Percentiles rank a stretch among this genome's conserved stretches.
These are phyloP conservation scores for Leccinum insolens DNA, from an alignment of 1,284 basidiomycete species.

Conservation along the genomic window DNA sequence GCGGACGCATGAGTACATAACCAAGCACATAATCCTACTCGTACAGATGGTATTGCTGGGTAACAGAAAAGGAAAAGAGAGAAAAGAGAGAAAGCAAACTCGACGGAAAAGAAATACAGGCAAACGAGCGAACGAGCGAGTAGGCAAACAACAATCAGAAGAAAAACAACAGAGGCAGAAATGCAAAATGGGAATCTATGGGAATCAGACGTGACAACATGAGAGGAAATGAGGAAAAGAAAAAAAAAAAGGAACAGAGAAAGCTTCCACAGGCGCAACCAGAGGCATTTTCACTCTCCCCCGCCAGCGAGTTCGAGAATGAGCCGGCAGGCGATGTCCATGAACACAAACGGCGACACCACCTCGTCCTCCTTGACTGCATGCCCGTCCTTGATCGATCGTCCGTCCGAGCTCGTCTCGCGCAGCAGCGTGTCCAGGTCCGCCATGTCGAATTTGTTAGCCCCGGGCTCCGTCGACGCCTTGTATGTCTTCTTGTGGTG, in stretches of 20 bases:
- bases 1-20: not conserved
- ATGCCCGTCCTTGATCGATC: constrained; percentile 34
- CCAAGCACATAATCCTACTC: constrained; percentile 26
- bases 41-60: constrained; percentile 30
- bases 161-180: constrained; percentile 6
- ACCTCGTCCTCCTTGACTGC: constrained; percentile 62
- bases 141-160: constrained; percentile 13
- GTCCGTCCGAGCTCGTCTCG: constrained; percentile 50
- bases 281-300: constrained; percentile 33
- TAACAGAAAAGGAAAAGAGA: constrained; percentile 2
- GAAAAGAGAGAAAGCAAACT: constrained; percentile 4
- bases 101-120: constrained; percentile 3
- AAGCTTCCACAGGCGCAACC: not conserved
- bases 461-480: constrained; percentile 61
- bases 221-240: not conserved
- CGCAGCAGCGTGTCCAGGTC: constrained; percentile 51
- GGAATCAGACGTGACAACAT: constrained; percentile 21
- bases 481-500: constrained; percentile 93
- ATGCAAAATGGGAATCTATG: constrained; percentile 22
- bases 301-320: constrained; percentile 82
- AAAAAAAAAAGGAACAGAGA: not conserved
- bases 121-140: constrained; percentile 9
- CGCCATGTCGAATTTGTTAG: constrained; percentile 69
- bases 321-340: constrained; percentile 90
- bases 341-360: constrained; percentile 93